Evolutionary conservation across 495 filamentous ascomycete genomes (phyloP).

Genomic region (Rostrohypoxylon terebratum): DNA sequence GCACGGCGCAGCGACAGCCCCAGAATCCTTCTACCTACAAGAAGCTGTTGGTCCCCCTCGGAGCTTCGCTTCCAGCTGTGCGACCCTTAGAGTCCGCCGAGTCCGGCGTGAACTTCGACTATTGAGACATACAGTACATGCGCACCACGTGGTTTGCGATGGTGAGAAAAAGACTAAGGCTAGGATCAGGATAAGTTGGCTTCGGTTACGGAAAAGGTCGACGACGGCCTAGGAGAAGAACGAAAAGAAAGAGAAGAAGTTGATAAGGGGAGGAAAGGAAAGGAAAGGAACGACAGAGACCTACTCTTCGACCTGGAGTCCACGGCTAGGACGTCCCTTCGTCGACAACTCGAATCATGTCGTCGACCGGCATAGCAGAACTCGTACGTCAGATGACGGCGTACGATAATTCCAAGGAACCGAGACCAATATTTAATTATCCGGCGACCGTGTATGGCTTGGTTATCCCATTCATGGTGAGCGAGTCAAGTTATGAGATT

Average conservation of each 20-base stretch:
- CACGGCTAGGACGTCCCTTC: not conserved
- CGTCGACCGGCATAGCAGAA: constrained; percentile 24
- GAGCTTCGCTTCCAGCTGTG: not conserved
- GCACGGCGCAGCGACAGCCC: constrained; percentile 5
- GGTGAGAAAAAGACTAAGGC: constrained; percentile 2
- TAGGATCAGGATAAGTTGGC: constrained; percentile 2
- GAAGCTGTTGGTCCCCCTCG: constrained; percentile 4
- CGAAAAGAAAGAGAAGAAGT: not conserved
- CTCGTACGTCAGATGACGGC: constrained; percentile 39
- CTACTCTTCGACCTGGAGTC: constrained; percentile 5
- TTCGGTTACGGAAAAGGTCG: not conserved
- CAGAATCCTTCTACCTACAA: constrained; percentile 5
- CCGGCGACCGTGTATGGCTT: constrained; percentile 36
- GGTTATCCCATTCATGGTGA: constrained; percentile 45
- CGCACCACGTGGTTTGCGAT: constrained; percentile 15
- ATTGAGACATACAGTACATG: not conserved
- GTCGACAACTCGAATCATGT: constrained; percentile 24
- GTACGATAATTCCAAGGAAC: constrained; percentile 44
- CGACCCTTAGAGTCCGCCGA: constrained; percentile 2
- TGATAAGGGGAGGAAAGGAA: not conserved
- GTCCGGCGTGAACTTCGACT: not conserved
- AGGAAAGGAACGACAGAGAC: not conserved
- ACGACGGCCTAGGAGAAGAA: not conserved
- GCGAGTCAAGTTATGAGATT: not conserved
- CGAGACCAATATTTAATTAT: constrained; percentile 34